These are phyloP conservation scores for Fusarium concolor DNA, from an alignment of 2,329 filamentous ascomycete genomes.

Conservation along the genomic window DNA sequence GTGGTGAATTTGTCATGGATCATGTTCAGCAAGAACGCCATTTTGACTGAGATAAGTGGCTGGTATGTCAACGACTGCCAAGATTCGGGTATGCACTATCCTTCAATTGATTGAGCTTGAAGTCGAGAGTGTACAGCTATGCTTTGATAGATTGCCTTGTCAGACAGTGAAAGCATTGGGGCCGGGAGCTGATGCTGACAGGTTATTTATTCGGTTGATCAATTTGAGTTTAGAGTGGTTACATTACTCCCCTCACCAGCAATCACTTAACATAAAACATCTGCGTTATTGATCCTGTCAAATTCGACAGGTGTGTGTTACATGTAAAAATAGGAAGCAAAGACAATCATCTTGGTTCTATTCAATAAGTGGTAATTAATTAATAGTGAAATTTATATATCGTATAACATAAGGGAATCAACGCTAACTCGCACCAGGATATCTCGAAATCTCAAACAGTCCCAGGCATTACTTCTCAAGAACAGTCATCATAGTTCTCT, in stretches of 20 bases:
- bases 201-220: too few species aligned
- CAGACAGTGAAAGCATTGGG: not conserved
- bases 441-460: not conserved
- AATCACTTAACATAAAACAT: not conserved
- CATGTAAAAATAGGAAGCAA: not conserved
- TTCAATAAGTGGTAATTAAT: not conserved
- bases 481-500: slow-evolving; percentile 47
- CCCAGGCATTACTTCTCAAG: slow-evolving; percentile 48
- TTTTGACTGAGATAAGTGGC: not conserved
- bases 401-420: slow-evolving; percentile 8
- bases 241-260: not conserved
- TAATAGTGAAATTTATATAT: not conserved
- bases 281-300: not conserved
- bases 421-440: not conserved
- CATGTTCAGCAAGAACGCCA: slow-evolving; percentile 18
- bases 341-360: too few species aligned
- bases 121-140: not conserved
- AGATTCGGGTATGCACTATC: not conserved
- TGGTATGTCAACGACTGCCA: not conserved
- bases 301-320: too few species aligned
- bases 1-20: slow-evolving; percentile 33
- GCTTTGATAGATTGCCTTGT: not conserved
- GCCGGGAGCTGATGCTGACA: not conserved
- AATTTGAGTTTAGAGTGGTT: not conserved
- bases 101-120: not conserved